phyloP scores from a whole-genome alignment of 2,329 filamentous ascomycete species.

The Aspergillus tamarii region DNA sequence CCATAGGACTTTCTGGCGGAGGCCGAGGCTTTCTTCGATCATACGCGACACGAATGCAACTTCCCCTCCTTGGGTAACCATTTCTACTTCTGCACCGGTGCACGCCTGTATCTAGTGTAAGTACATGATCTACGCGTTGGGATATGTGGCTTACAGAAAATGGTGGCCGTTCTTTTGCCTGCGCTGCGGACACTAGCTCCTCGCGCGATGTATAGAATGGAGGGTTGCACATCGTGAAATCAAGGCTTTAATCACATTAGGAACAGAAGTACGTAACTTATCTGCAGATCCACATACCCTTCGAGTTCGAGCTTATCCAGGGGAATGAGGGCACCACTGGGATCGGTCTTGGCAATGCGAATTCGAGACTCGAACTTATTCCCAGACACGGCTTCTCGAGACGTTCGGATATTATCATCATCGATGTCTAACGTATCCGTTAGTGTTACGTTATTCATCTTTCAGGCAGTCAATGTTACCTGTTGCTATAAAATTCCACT shows the following conservation, averaged over 20 bases:
- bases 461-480: slow-evolving; percentile 38
- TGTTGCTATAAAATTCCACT: slow-evolving; percentile 74
- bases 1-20: slow-evolving; percentile 72
- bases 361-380: slow-evolving; percentile 71
- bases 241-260: slow-evolving; percentile 52
- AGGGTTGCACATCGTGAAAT: slow-evolving; percentile 93
- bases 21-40: slow-evolving; percentile 66
- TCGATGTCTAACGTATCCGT: slow-evolving; percentile 69
- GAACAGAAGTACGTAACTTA: slow-evolving; percentile 2
- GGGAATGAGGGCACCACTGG: slow-evolving; percentile 64
- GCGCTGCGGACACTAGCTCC: slow-evolving; percentile 69
- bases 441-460: neutral
- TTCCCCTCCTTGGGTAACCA: slow-evolving; percentile 82
- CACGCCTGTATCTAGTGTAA: slow-evolving; percentile 46
- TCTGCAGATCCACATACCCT: slow-evolving; percentile 17
- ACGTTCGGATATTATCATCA: slow-evolving; percentile 66
- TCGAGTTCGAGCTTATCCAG: slow-evolving; percentile 49
- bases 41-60: slow-evolving; percentile 73
- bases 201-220: slow-evolving; percentile 82
- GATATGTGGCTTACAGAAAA: slow-evolving; percentile 61
- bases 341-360: slow-evolving; percentile 60
- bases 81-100: slow-evolving; percentile 79
- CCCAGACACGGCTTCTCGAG: slow-evolving; percentile 65
- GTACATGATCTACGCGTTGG: too few species aligned
- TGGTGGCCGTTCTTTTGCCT: slow-evolving; percentile 68